A percentile compares a stretch with the other conserved stretches of the same genome.
These are phyloP conservation scores for Didymella glomerata DNA, from an alignment of 2,329 filamentous ascomycete genomes.

Conservation along the genomic window DNA sequence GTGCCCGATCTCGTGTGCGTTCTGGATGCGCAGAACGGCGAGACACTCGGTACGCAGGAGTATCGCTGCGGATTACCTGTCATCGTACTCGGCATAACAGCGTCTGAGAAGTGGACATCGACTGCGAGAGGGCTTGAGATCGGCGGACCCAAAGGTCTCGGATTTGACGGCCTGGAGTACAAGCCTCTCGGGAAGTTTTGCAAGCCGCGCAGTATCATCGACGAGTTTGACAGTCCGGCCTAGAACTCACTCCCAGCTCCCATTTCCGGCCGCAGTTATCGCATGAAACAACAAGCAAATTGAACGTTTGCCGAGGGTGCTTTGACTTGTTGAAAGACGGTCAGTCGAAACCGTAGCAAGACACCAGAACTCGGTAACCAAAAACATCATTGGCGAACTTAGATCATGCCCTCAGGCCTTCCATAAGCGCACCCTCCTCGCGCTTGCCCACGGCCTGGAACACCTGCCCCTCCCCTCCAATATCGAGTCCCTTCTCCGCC, in stretches of 20 bases:
- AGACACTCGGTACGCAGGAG: conserved; percentile 62
- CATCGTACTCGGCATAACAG: conserved; percentile 62
- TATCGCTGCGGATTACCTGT: conserved; percentile 63
- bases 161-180: conserved; percentile 59
- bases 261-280: too few relatives aligned
- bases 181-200: conserved; percentile 61
- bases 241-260: background rate
- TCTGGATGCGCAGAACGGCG: conserved; percentile 58
- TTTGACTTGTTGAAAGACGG: too few relatives aligned
- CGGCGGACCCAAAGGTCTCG: conserved; percentile 61
- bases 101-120: conserved; percentile 64
- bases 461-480: conserved; percentile 64
- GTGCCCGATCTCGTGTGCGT: conserved; percentile 61
- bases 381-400: too few relatives aligned
- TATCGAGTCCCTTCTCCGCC: conserved; percentile 80
- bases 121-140: conserved; percentile 49
- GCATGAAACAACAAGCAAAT: too few relatives aligned
- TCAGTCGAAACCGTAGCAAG: too few relatives aligned
- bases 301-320: too few relatives aligned
- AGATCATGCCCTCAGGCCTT: conserved; percentile 55
- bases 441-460: conserved; percentile 87
- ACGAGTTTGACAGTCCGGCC: conserved; percentile 52
- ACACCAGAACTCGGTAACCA: too few relatives aligned
- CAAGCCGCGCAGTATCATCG: conserved; percentile 63
- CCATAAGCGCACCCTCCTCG: conserved; percentile 60